These are phyloP conservation scores for Globisporangium parvum DNA, from an alignment of 352 stramenopile genomes.

Conservation along the genomic window DNA sequence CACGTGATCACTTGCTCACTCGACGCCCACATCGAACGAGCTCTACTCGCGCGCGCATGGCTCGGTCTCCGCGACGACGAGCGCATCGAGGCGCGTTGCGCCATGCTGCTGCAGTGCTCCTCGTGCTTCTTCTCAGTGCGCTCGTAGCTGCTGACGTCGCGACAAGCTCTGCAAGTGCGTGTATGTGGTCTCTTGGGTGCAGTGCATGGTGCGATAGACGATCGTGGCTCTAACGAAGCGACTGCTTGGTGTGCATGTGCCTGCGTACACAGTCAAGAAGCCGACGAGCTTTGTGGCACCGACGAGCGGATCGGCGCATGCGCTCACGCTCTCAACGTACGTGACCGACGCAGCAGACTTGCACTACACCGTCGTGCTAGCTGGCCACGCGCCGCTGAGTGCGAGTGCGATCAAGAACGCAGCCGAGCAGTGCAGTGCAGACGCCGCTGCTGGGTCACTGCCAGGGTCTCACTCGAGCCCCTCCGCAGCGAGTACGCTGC, in stretches of 20 bases:
- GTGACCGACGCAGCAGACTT: conserved; percentile 66
- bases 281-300: conserved; percentile 41
- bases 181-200: not conserved
- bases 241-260: not conserved
- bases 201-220: not conserved
- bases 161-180: not conserved
- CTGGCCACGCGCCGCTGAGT: conserved; percentile 31
- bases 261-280: not conserved
- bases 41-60: too few species aligned
- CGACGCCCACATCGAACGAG: too few species aligned
- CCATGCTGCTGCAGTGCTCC: not conserved
- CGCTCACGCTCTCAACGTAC: conserved; percentile 66
- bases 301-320: conserved; percentile 29
- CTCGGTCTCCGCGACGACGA: too few species aligned
- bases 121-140: not conserved
- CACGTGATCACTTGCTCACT: too few species aligned
- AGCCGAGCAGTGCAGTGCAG: conserved; percentile 18
- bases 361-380: conserved; percentile 54
- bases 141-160: not conserved
- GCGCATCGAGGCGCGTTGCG: not conserved
- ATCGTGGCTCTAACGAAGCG: not conserved
- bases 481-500: not conserved
- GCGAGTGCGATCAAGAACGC: conserved; percentile 45
- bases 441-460: not conserved
- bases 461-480: not conserved